These are phyloP conservation scores for Curvularia sp. DNA, from an alignment of 2,329 filamentous ascomycete genomes.

Conservation along the genomic window DNA sequence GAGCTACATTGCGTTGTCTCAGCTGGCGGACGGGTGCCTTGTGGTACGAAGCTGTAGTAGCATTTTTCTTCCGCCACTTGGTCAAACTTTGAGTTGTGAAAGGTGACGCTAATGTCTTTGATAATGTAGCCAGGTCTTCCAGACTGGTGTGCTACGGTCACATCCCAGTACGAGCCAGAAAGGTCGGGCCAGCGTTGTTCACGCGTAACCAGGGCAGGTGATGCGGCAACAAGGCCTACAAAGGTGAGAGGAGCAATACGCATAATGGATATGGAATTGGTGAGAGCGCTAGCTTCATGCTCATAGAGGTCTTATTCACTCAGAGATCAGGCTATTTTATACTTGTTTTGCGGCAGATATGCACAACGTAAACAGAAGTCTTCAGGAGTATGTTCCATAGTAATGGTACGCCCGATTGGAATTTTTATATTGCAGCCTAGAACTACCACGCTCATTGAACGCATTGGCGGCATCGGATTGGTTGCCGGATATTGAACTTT, in stretches of 20 bases:
- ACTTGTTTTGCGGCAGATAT: not conserved
- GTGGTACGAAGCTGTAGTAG: slow-evolving; percentile 25
- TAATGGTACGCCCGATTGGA: not conserved
- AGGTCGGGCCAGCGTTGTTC: slow-evolving; percentile 10
- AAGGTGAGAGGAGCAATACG: not conserved
- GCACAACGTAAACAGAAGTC: too few species aligned
- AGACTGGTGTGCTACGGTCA: slow-evolving; percentile 15
- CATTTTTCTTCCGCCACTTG: slow-evolving; percentile 10
- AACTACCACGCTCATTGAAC: not conserved
- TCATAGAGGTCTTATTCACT: not conserved
- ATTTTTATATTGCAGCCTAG: not conserved
- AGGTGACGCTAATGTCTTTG: slow-evolving; percentile 12
- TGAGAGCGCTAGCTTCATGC: not conserved
- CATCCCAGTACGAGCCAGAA: slow-evolving; percentile 22
- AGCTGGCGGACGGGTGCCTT: slow-evolving; percentile 17
- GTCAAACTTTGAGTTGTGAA: slow-evolving; percentile 10
- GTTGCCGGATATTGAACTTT: not conserved
- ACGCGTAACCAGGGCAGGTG: not conserved
- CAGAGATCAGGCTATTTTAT: not conserved
- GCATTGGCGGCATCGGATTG: not conserved
- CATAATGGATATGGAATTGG: not conserved
- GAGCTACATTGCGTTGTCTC: slow-evolving; percentile 13
- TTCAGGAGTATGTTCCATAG: not conserved
- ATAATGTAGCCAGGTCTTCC: slow-evolving; percentile 22
- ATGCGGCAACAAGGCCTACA: not conserved